Evolutionary conservation across 2,329 filamentous ascomycete species (phyloP).

Genomic region (Fusarium pseudograminearum): DNA sequence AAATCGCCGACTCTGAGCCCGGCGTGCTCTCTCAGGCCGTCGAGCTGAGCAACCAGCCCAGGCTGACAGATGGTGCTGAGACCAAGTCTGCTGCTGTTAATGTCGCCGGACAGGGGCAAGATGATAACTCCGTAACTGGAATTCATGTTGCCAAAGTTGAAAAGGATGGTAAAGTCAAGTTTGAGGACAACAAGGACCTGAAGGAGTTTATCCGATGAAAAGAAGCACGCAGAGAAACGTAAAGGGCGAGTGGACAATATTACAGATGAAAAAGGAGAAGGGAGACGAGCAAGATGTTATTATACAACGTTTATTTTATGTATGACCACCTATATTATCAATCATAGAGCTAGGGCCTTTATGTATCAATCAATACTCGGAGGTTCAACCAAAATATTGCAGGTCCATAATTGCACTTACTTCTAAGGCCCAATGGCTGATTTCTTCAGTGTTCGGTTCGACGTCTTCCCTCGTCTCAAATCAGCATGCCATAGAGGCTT

Average conservation of each 20-base stretch:
- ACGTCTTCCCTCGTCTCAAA: not conserved
- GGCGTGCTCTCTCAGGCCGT: slow-evolving; percentile 74
- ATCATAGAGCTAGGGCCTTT: slow-evolving; percentile 32
- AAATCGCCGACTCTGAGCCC: slow-evolving; percentile 85
- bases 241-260: slow-evolving; percentile 10
- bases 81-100: slow-evolving; percentile 44
- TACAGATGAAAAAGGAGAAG: slow-evolving; percentile 19
- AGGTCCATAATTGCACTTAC: not conserved
- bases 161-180: slow-evolving; percentile 74
- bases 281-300: slow-evolving; percentile 10
- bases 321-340: slow-evolving; percentile 30
- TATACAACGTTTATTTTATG: slow-evolving; percentile 19
- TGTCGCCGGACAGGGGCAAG: slow-evolving; percentile 43
- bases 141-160: slow-evolving; percentile 69
- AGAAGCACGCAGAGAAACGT: not conserved
- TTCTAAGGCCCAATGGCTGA: not conserved
- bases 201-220: slow-evolving; percentile 65
- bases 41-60: slow-evolving; percentile 57
- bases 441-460: not conserved
- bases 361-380: slow-evolving; percentile 34
- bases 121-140: slow-evolving; percentile 55
- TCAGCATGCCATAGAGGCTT: not conserved
- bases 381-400: not conserved
- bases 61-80: slow-evolving; percentile 32
- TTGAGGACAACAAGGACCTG: slow-evolving; percentile 70